Conservation (phyloP, 2,329 filamentous ascomycete species). For the Epichloe glyceriae region DNA sequence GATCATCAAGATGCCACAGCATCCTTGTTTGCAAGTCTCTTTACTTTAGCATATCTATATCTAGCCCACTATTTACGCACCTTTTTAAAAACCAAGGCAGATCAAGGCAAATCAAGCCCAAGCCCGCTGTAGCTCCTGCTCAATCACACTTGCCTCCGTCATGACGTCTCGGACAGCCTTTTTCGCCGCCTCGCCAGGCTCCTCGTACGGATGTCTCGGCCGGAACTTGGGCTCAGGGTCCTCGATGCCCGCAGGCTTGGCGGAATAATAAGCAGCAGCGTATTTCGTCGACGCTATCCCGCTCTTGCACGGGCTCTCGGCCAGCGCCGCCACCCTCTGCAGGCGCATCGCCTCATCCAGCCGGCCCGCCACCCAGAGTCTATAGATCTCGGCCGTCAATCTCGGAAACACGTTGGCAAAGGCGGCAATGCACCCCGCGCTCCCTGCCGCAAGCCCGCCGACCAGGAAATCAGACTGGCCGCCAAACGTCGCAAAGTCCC, state of each 20-base stretch:
- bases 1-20: no score
- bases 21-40: background rate
- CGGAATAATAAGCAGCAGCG: conserved; percentile 6
- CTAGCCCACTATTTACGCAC: background rate
- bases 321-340: conserved; percentile 7
- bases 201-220: conserved; percentile 9
- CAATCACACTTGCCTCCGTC: conserved; percentile 3
- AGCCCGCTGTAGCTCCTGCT: conserved; percentile 1
- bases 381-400: conserved; percentile 23
- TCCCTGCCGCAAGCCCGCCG: conserved; percentile 44
- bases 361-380: conserved; percentile 2
- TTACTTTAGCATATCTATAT: background rate
- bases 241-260: conserved; percentile 7
- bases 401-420: conserved; percentile 50
- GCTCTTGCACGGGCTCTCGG: conserved; percentile 8
- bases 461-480: conserved; percentile 63
- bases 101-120: background rate
- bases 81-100: background rate
- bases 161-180: conserved; percentile 1
- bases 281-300: conserved; percentile 7
- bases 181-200: conserved; percentile 1
- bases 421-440: conserved; percentile 47
- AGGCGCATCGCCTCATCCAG: conserved; percentile 2
- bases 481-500: conserved; percentile 53
- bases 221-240: conserved; percentile 6